These are phyloP conservation scores for Thelonectria rubi DNA, from an alignment of 2,329 filamentous ascomycete genomes.

Conservation along the genomic window DNA sequence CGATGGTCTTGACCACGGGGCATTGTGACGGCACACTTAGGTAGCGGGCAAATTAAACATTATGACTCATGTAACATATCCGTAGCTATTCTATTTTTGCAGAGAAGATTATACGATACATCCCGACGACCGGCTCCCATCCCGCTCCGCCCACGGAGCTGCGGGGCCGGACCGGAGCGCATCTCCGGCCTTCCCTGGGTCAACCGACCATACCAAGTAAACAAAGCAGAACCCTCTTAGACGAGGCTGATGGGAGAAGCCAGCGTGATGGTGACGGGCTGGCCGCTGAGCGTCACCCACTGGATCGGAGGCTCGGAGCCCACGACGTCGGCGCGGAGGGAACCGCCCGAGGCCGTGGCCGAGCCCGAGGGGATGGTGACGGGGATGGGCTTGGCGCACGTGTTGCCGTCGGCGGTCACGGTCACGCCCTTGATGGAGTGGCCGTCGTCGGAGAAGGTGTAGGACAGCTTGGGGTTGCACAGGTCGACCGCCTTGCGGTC, in stretches of 20 bases:
- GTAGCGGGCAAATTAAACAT: background rate
- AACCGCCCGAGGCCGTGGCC: conserved; percentile 18
- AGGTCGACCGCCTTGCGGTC: conserved; percentile 26
- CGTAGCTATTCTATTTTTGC: background rate
- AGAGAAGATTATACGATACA: background rate
- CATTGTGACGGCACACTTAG: background rate
- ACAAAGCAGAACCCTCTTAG: background rate
- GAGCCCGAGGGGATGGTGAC: conserved; percentile 24
- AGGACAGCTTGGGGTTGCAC: conserved; percentile 26
- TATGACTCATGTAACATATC: background rate
- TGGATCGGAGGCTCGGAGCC: conserved; percentile 31
- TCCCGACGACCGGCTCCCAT: background rate
- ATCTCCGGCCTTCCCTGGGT: too few species aligned
- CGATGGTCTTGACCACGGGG: too few species aligned
- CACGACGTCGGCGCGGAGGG: conserved; percentile 11
- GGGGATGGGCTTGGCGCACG: conserved; percentile 24
- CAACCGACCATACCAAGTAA: too few species aligned
- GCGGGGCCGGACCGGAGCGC: too few species aligned
- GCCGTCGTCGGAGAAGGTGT: conserved; percentile 23
- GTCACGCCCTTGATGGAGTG: conserved; percentile 18
- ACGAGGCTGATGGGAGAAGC: conserved; percentile 9
- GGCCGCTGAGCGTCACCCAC: conserved; percentile 28
- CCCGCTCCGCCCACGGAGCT: background rate
- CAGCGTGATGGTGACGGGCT: conserved; percentile 22
- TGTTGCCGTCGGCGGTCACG: conserved; percentile 24